These are phyloP conservation scores for Fusarium zealandicum DNA, from an alignment of 2,329 filamentous ascomycete species.

Conservation along the genomic window DNA sequence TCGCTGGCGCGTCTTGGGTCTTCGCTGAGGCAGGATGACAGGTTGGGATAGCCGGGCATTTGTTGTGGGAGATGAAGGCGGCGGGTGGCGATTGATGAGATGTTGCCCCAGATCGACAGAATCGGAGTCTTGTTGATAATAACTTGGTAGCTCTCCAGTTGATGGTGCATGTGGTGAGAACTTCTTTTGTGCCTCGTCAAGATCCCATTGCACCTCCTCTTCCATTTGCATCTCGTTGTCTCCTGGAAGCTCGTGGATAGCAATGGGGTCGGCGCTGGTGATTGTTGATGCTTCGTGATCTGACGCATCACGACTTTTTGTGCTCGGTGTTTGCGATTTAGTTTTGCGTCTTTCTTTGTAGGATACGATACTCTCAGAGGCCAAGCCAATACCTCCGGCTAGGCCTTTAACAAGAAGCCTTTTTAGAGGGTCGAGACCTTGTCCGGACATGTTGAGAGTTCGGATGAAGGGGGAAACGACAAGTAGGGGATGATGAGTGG, in stretches of 20 bases:
- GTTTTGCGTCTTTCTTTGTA: slow-evolving; percentile 13
- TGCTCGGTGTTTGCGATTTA: neutral
- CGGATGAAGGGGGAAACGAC: neutral
- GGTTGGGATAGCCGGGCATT: neutral
- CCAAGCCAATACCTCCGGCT: slow-evolving; percentile 12
- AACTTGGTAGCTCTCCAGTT: neutral
- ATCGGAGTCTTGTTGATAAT: neutral
- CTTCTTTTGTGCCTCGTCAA: slow-evolving; percentile 9
- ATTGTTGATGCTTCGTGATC: neutral
- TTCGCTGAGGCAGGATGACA: slow-evolving; percentile 23
- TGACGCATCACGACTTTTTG: neutral
- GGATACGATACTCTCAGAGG: slow-evolving; percentile 9
- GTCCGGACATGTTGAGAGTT: neutral
- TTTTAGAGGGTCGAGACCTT: slow-evolving; percentile 11
- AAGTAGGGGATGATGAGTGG: too few species aligned
- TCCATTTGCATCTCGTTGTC: too few species aligned
- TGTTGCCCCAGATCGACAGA: neutral
- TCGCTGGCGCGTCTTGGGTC: slow-evolving; percentile 21
- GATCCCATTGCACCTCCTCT: neutral
- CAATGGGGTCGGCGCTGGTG: neutral
- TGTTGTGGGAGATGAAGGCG: neutral
- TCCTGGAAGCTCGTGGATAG: neutral
- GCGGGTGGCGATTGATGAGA: slow-evolving; percentile 4
- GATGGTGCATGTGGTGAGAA: neutral
- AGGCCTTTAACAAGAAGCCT: slow-evolving; percentile 13